Conservation (phyloP, 345 rosid genomes). For the Populus deltoides region DNA sequence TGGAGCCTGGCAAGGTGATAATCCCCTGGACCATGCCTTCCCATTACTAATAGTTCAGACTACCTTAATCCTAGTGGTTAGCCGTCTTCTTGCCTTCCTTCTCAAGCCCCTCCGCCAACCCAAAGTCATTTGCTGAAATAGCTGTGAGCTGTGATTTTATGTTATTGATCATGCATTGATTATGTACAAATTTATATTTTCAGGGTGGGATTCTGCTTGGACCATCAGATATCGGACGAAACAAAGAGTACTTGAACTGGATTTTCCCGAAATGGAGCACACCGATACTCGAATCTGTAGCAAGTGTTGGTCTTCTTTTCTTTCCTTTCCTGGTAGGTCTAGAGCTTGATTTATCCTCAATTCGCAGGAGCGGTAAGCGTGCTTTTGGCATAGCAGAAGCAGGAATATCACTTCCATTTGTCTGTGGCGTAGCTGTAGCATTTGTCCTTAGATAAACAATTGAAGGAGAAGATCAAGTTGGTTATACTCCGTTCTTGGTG, state of each 20-base stretch:
- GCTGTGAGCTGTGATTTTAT: constrained; percentile 14
- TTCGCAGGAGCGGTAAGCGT: constrained; percentile 52
- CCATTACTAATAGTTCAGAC: constrained; percentile 33
- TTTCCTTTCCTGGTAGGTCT: constrained; percentile 82
- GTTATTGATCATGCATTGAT: neutral
- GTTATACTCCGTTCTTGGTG: constrained; percentile 52
- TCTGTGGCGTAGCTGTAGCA: constrained; percentile 54
- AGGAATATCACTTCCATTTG: constrained; percentile 67
- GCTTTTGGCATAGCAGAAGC: constrained; percentile 65
- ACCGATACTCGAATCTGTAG: constrained; percentile 66
- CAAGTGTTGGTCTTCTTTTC: constrained; percentile 76
- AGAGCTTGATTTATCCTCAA: constrained; percentile 57
- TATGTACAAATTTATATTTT: neutral
- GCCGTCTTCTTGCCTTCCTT: constrained; percentile 31
- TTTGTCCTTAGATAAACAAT: constrained; percentile 46
- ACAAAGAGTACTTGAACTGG: constrained; percentile 34
- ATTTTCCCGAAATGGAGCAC: constrained; percentile 67
- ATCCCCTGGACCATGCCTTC: constrained; percentile 41
- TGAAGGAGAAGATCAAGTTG: constrained; percentile 43
- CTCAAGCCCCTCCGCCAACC: constrained; percentile 43
- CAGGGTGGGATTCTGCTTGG: constrained; percentile 86
- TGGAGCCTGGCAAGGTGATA: constrained; percentile 50
- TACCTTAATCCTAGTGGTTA: constrained; percentile 24
- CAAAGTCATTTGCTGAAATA: constrained; percentile 43
- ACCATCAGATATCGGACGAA: constrained; percentile 72